phyloP scores from a whole-genome alignment of 257 asterid genomes.

The Hygrophila difformis region DNA sequence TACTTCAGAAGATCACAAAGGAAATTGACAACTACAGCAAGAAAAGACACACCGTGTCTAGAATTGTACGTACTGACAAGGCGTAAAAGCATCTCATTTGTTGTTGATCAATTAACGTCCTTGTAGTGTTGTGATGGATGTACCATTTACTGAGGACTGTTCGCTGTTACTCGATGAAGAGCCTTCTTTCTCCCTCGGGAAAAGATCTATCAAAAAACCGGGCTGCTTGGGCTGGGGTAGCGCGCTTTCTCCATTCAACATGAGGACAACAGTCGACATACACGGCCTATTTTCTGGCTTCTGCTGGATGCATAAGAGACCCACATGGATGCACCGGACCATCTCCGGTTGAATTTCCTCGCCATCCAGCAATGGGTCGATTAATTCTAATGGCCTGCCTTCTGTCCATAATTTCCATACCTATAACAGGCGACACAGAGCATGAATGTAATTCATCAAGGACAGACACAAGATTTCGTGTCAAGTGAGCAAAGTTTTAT shows the following conservation, averaged over 20 bases:
- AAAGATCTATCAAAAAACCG: constrained; percentile 25
- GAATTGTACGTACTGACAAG: no score
- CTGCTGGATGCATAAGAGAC: no score
- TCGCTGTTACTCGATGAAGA: constrained; percentile 9
- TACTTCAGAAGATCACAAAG: no score
- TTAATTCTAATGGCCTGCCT: constrained; percentile 18
- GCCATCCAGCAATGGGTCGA: constrained; percentile 12
- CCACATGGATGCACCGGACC: constrained; percentile 18
- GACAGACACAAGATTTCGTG: no score
- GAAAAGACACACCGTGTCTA: no score
- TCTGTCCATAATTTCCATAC: constrained; percentile 27
- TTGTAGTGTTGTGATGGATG: constrained; percentile 12
- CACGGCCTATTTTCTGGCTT: constrained; percentile 30
- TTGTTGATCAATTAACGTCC: no score
- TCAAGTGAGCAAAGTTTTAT: no score
- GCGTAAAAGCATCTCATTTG: no score
- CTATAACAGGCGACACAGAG: background rate
- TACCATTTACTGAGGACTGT: constrained; percentile 2
- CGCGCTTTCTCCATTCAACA: constrained; percentile 18
- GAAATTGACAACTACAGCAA: no score
- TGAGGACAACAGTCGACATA: constrained; percentile 23
- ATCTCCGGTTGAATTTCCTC: constrained; percentile 1
- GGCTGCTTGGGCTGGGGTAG: no score
- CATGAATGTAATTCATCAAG: background rate
- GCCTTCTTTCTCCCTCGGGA: constrained; percentile 1